These are phyloP conservation scores for Fusarium sp. DNA, from an alignment of 2,329 filamentous ascomycete genomes.

Conservation along the genomic window DNA sequence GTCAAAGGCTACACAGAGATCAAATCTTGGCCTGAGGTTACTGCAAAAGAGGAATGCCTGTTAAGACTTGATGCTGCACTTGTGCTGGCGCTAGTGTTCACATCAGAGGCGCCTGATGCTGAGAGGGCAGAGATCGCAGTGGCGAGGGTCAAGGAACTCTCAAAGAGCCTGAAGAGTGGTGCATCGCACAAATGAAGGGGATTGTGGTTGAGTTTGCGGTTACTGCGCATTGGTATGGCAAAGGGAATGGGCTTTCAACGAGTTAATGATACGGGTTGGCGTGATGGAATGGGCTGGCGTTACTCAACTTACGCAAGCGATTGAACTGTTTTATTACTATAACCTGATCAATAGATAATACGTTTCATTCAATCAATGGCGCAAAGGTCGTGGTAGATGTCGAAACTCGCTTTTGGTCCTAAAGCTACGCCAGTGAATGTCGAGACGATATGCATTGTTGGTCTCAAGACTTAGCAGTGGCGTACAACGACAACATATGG, in stretches of 20 bases:
- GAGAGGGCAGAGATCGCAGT: background rate
- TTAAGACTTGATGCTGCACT: constrained; percentile 19
- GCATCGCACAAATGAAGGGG: background rate
- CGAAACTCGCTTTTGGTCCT: rapidly evolving
- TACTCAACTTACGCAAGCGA: constrained; percentile 1
- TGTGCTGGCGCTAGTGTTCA: constrained; percentile 18
- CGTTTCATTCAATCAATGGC: no score
- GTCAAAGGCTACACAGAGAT: background rate
- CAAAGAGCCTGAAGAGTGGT: background rate
- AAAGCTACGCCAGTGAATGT: background rate
- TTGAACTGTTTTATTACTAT: background rate
- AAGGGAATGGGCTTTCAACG: background rate
- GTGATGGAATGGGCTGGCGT: background rate
- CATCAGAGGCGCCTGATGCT: constrained; percentile 1
- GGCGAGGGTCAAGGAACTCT: background rate
- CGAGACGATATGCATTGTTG: background rate
- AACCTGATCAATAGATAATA: no score
- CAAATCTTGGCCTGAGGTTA: rapidly evolving
- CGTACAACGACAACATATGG: no score
- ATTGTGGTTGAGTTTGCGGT: no score
- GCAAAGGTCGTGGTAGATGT: background rate
- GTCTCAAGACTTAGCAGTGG: background rate
- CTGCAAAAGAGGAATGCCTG: background rate
- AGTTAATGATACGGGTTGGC: background rate
- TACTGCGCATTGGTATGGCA: no score